phyloP scores from a whole-genome alignment of 768 basidiomycete genomes.

The Trametes sanguinea region DNA sequence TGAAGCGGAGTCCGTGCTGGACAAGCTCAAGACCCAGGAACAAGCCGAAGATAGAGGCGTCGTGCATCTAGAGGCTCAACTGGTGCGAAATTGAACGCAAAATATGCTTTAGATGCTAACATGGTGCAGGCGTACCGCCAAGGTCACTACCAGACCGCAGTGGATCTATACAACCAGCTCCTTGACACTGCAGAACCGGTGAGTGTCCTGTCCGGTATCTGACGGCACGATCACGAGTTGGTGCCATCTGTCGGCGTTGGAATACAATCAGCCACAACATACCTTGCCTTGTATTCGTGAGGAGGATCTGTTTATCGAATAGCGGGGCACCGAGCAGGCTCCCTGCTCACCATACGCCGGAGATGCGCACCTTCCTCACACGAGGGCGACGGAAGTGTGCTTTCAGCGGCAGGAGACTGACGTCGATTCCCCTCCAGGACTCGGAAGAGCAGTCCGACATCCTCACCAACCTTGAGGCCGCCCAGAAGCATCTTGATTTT shows the following conservation, averaged over 20 bases:
- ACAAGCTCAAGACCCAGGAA: constrained; percentile 45
- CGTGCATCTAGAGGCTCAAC: constrained; percentile 82
- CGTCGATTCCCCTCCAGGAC: constrained; percentile 46
- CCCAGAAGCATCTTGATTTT: constrained; percentile 84
- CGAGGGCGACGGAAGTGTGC: background rate
- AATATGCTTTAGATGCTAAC: constrained; percentile 12
- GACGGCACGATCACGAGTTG: too few species aligned
- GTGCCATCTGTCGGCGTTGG: background rate
- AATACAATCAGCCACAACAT: background rate
- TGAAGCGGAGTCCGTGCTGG: constrained; percentile 61
- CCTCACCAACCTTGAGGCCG: constrained; percentile 79
- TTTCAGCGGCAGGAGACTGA: constrained; percentile 10
- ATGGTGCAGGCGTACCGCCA: constrained; percentile 71
- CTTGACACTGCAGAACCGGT: constrained; percentile 79
- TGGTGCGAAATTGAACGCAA: constrained; percentile 52
- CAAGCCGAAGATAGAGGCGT: constrained; percentile 56
- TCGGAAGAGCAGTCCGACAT: constrained; percentile 90
- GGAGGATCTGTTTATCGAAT: too few species aligned
- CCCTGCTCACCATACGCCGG: background rate
- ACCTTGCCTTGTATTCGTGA: background rate
- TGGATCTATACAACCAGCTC: constrained; percentile 79
- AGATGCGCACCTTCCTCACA: background rate
- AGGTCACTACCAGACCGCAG: constrained; percentile 71
- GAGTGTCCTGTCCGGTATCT: constrained; percentile 39
- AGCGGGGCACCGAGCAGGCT: too few species aligned